Evolutionary conservation across 139 green algal species (phyloP), one percentile per base, ranked within the genome.

Genomic region (Auxenochlorella pyrenoidosa): DNA sequence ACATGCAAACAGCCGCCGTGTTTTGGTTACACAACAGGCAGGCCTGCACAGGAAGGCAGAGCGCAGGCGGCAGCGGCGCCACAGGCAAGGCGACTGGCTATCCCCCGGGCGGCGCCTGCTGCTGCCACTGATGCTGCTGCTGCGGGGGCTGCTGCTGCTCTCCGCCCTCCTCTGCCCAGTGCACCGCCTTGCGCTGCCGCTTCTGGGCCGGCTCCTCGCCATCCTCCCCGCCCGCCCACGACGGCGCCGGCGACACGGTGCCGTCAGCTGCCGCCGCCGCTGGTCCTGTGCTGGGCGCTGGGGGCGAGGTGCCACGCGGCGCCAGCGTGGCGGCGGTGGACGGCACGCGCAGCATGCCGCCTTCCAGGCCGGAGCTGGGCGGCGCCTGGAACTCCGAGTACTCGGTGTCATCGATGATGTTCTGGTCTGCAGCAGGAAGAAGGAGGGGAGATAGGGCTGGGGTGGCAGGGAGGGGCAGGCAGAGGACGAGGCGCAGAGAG

Each of bases 131-230:
- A 43, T 63, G 28, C 75, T 60, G 38, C 76, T 82, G 47, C 81
- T 81, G 75, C 43, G 12, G 4, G 13, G 77, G 41, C 65, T 65
- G 41, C 60, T 76, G 60, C 59, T 75, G 60, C 63, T 41, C 24
- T 5, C 30, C 30, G 0, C 30, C 77, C 47, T 86, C 66, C 65
- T 66, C 43, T 1, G 82, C 82, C 60, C 76, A 86, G 65, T 86
- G 82, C 41, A 86, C 82, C 18, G n/a, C 66, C 66, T 86, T 86
- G 19, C 34, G 32, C 22, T 47, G 44, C 21, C 82, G 82, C 82
- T 86, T 86, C 32, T 78, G 66, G 12, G 82, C 30, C 32, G 82
- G 82, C 82, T 86, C 82, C 43, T 86, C 82, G 4, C 81, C 81
- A 1, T 78, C 81, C 41, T 77, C 81, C 28, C 22, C 36, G 8